These are phyloP conservation scores for Mallotus repandus DNA, from an alignment of 441 rosid genomes.

Conservation along the genomic window DNA sequence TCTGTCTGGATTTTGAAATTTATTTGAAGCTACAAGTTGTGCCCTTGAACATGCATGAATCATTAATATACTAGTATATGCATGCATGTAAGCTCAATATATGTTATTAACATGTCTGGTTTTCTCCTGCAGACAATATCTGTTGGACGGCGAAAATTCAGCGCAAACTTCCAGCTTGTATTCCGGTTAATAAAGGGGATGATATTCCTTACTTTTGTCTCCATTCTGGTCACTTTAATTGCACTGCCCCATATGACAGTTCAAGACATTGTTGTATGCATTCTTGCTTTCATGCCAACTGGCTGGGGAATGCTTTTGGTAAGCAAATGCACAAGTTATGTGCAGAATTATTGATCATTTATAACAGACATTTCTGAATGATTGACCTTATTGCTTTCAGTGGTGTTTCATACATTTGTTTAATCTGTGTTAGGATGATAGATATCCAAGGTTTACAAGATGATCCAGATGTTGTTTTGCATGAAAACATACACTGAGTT, in stretches of 20 bases:
- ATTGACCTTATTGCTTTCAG: too few species aligned
- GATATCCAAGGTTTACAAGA: not conserved
- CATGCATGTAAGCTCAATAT: not conserved
- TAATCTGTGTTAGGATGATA: too few species aligned
- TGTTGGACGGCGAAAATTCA: slow-evolving; percentile 86
- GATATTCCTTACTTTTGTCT: slow-evolving; percentile 80
- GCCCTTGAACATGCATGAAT: too few species aligned
- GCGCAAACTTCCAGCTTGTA: slow-evolving; percentile 92
- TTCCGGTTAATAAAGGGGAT: slow-evolving; percentile 95
- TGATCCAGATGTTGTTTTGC: too few species aligned
- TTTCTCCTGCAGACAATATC: slow-evolving; percentile 71
- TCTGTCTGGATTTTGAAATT: not conserved
- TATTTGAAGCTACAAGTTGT: not conserved
- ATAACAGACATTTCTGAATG: not conserved
- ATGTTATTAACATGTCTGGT: not conserved
- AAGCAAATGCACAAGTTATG: slow-evolving; percentile 26
- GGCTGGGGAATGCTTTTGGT: slow-evolving; percentile 99
- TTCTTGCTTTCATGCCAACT: slow-evolving; percentile 98
- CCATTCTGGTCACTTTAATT: slow-evolving; percentile 75
- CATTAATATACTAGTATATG: not conserved
- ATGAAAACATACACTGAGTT: not conserved
- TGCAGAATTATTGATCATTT: not conserved
- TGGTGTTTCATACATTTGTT: too few species aligned
- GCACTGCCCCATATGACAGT: slow-evolving; percentile 85
- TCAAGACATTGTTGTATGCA: slow-evolving; percentile 82